phyloP scores from a whole-genome alignment of 139 green algal species.

The Haematococcus lacustris region DNA sequence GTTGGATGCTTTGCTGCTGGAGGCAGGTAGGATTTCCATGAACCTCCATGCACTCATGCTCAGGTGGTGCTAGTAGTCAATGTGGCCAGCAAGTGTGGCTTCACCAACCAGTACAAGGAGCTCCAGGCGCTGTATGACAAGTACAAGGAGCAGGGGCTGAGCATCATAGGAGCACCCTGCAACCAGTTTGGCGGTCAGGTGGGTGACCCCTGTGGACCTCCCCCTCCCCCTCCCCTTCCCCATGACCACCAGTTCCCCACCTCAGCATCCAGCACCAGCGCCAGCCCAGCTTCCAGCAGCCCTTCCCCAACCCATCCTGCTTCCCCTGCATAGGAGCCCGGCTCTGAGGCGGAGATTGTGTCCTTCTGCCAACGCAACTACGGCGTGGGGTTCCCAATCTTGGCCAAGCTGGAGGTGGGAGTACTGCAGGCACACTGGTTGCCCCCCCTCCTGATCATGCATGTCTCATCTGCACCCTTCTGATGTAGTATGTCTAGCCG shows the following conservation, averaged over 20 bases:
- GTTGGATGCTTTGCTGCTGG: no score
- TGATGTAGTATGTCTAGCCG: background rate
- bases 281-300: no score
- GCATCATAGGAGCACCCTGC: conserved; percentile 65
- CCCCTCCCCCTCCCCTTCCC: no score
- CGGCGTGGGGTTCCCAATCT: conserved; percentile 47
- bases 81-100: conserved; percentile 31
- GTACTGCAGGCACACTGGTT: no score
- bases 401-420: conserved; percentile 40
- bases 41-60: no score
- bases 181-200: conserved; percentile 63
- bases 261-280: no score
- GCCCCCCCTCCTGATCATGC: background rate
- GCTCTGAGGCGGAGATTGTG: conserved; percentile 44
- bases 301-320: no score
- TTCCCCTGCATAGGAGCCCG: no score
- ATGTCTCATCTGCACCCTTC: background rate
- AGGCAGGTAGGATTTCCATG: no score
- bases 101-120: conserved; percentile 40
- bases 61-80: conserved; percentile 73
- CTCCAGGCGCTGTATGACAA: conserved; percentile 66
- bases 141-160: conserved; percentile 54
- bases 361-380: conserved; percentile 55
- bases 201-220: no score
- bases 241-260: no score